A percentile compares a stretch with the other conserved stretches of the same genome.
Evolutionary conservation across 2,329 filamentous ascomycete genomes (phyloP).

Genomic region (Aspergillus piperis): DNA sequence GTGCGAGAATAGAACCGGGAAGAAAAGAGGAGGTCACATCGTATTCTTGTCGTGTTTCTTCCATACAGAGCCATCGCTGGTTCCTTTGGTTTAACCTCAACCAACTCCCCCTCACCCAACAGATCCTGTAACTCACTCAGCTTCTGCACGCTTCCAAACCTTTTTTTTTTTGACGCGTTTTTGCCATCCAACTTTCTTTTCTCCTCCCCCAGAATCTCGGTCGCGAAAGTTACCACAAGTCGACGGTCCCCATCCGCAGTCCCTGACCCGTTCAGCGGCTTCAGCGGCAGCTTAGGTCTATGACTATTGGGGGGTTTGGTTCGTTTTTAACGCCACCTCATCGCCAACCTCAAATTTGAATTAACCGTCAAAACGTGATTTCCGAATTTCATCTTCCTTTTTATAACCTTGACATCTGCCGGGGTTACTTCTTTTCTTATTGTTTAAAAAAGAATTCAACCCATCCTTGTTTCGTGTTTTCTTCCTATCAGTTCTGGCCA

Average conservation of each 20-base stretch:
- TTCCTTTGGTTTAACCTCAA: not conserved
- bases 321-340: conserved; percentile 19
- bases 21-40: no score
- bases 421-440: not conserved
- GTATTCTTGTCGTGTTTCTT: no score
- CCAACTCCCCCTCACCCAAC: not conserved
- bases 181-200: not conserved
- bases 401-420: not conserved
- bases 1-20: no score
- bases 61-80: not conserved
- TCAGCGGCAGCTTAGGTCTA: conserved; percentile 24
- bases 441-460: not conserved
- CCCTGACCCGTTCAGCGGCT: conserved; percentile 19
- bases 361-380: not conserved
- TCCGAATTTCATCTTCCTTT: not conserved
- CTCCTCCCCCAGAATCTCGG: not conserved
- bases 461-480: not conserved
- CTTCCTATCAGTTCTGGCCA: not conserved
- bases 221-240: conserved; percentile 1
- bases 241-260: not conserved
- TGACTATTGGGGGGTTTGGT: conserved; percentile 15
- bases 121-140: not conserved
- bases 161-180: not conserved
- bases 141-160: not conserved
- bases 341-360: conserved; percentile 1